These are phyloP conservation scores for Aspergillus tanneri DNA, from an alignment of 2,329 filamentous ascomycete species.

Conservation along the genomic window DNA sequence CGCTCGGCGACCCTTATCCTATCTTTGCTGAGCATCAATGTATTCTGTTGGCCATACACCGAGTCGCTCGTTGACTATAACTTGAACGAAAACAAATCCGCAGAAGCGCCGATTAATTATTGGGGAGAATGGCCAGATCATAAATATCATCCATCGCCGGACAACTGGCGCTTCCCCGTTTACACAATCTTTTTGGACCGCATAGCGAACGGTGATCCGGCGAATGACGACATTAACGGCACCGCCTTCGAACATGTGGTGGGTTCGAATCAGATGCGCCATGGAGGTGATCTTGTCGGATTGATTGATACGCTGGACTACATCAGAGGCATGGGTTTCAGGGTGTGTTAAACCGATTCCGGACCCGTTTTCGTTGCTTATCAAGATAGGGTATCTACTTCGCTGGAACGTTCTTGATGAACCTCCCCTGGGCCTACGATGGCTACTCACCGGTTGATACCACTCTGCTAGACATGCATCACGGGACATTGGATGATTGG, in stretches of 20 bases:
- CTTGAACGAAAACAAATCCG: no score
- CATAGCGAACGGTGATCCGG: slow-evolving; percentile 64
- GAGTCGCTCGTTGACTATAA: no score
- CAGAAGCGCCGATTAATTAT: no score
- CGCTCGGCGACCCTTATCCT: no score
- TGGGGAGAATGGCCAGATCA: slow-evolving; percentile 56
- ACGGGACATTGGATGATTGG: slow-evolving; percentile 61
- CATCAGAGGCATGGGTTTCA: slow-evolving; percentile 63
- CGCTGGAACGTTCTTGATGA: slow-evolving; percentile 64
- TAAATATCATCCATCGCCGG: slow-evolving; percentile 54
- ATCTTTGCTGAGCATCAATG: no score
- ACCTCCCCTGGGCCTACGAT: slow-evolving; percentile 63
- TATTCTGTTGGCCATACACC: no score
- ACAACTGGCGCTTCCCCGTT: slow-evolving; percentile 65
- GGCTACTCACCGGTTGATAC: slow-evolving; percentile 61
- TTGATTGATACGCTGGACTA: slow-evolving; percentile 63
- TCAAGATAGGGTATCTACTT: slow-evolving; percentile 56
- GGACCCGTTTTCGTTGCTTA: background rate
- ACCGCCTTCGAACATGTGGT: slow-evolving; percentile 62
- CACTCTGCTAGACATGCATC: slow-evolving; percentile 63
- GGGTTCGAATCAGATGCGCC: slow-evolving; percentile 61
- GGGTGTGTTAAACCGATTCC: slow-evolving; percentile 38
- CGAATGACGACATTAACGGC: slow-evolving; percentile 62
- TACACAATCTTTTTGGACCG: slow-evolving; percentile 65
- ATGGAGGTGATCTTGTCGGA: slow-evolving; percentile 61